These are phyloP conservation scores for Phlyctochytrium bullatum DNA, from an alignment of 192 early-diverging fungal genomes.

Conservation along the genomic window DNA sequence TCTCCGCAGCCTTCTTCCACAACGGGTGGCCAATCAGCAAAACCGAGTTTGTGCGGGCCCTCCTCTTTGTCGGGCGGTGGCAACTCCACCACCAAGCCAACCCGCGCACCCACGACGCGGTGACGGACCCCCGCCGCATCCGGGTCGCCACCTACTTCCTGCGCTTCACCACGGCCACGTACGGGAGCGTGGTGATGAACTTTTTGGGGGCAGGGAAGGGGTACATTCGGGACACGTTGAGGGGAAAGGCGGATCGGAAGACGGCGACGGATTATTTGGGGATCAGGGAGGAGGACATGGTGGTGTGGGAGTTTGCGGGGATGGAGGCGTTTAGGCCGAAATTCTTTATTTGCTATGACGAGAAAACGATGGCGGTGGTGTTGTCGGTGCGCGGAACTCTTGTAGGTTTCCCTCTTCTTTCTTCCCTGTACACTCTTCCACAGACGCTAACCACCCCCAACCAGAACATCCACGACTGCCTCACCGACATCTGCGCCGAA, in stretches of 20 bases:
- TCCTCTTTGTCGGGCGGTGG: constrained; percentile 24
- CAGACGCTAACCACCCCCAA: neutral
- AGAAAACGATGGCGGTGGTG: constrained; percentile 32
- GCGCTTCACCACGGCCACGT: constrained; percentile 30
- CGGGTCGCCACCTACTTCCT: constrained; percentile 40
- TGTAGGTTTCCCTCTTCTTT: neutral
- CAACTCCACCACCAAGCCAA: constrained; percentile 20
- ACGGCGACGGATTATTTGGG: constrained; percentile 32
- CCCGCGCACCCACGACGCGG: constrained; percentile 30
- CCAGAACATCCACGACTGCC: constrained; percentile 26
- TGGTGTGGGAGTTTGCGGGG: constrained; percentile 31
- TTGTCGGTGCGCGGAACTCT: constrained; percentile 35
- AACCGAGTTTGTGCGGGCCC: constrained; percentile 21
- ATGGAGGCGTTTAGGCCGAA: constrained; percentile 35
- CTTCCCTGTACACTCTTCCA: neutral
- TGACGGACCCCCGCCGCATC: constrained; percentile 29
- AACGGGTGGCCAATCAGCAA: constrained; percentile 40
- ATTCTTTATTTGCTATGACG: constrained; percentile 31
- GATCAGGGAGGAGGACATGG: constrained; percentile 30
- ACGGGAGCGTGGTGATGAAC: constrained; percentile 36
- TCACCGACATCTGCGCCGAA: constrained; percentile 34
- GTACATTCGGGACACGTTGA: constrained; percentile 21
- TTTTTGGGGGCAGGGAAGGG: constrained; percentile 40
- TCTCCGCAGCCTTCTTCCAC: constrained; percentile 27
- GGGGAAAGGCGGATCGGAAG: constrained; percentile 27